Evolutionary conservation across 257 asterid genomes (phyloP).

Genomic region (Plantago ovata): DNA sequence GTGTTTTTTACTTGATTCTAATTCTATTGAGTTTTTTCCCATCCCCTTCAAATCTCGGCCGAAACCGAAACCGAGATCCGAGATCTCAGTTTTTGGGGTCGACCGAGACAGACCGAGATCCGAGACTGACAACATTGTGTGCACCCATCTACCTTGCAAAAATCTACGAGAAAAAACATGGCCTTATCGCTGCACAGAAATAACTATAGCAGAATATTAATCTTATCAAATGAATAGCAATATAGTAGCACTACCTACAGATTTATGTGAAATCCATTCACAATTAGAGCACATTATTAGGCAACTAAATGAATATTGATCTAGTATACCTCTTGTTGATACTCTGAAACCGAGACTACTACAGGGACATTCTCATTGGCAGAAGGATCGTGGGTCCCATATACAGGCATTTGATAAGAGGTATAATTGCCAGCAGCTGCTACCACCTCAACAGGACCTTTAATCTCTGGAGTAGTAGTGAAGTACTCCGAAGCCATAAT

Average conservation of each 20-base stretch:
- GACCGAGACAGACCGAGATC: too few relatives aligned
- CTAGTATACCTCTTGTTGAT: constrained; percentile 45
- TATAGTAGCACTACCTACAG: not conserved
- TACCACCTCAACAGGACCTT: constrained; percentile 53
- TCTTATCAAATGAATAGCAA: not conserved
- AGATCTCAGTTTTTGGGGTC: too few relatives aligned
- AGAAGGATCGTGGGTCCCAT: constrained; percentile 29
- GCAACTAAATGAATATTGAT: not conserved
- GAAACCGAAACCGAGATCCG: too few relatives aligned
- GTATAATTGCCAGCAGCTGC: constrained; percentile 51
- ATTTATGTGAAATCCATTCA: not conserved
- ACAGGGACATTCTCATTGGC: constrained; percentile 23
- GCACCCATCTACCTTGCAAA: too few relatives aligned
- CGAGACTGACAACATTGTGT: too few relatives aligned
- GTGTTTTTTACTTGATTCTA: too few relatives aligned
- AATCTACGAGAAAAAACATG: not conserved
- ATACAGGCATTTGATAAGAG: constrained; percentile 42
- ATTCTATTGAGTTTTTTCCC: too few relatives aligned
- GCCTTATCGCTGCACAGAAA: not conserved
- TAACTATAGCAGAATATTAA: not conserved
- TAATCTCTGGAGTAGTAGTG: constrained; percentile 49
- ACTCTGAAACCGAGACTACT: constrained; percentile 33
- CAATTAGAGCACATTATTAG: constrained; percentile 1
- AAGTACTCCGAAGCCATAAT: constrained; percentile 61
- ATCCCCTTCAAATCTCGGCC: too few relatives aligned